Evolutionary conservation across 2,329 filamentous ascomycete genomes (phyloP).

Genomic region (Paraphaeosphaeria minitans): DNA sequence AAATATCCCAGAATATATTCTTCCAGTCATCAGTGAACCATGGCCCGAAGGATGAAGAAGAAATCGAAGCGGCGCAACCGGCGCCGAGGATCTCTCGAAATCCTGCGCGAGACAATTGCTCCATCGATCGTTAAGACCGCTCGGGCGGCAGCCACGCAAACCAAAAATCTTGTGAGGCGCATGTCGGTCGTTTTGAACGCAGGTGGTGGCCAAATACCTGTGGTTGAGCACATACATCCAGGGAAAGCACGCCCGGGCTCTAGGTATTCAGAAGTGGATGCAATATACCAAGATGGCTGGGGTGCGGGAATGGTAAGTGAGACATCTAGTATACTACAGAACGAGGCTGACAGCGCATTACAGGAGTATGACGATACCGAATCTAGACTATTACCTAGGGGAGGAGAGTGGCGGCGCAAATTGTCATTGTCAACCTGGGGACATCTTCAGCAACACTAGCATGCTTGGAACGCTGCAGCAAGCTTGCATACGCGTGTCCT

Average conservation of each 20-base stretch:
- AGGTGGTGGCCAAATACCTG: not conserved
- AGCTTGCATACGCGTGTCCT: not conserved
- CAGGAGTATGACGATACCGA: not conserved
- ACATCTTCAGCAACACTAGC: not conserved
- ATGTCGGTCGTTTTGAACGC: not conserved
- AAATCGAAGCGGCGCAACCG: not conserved
- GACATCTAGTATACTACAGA: not conserved
- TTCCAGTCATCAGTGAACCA: not conserved
- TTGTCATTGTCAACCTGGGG: not conserved
- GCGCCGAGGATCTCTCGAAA: constrained; percentile 6
- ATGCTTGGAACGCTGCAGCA: not conserved
- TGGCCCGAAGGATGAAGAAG: not conserved
- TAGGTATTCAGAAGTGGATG: constrained; percentile 11
- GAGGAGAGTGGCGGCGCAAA: not conserved
- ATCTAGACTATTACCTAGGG: not conserved
- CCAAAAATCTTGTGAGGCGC: constrained; percentile 1
- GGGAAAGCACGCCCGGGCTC: constrained; percentile 2
- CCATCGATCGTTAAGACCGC: constrained; percentile 2
- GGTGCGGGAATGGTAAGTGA: not conserved
- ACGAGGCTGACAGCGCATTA: not conserved
- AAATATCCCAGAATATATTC: not conserved
- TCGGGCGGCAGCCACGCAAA: constrained; percentile 5
- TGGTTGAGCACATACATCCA: constrained; percentile 2
- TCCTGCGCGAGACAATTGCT: constrained; percentile 1
- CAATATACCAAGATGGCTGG: constrained; percentile 7